A percentile compares a stretch with the other conserved stretches of the same genome.
These are phyloP conservation scores for Hysterium pulicare DNA, from an alignment of 2,329 filamentous ascomycete genomes.

Conservation along the genomic window DNA sequence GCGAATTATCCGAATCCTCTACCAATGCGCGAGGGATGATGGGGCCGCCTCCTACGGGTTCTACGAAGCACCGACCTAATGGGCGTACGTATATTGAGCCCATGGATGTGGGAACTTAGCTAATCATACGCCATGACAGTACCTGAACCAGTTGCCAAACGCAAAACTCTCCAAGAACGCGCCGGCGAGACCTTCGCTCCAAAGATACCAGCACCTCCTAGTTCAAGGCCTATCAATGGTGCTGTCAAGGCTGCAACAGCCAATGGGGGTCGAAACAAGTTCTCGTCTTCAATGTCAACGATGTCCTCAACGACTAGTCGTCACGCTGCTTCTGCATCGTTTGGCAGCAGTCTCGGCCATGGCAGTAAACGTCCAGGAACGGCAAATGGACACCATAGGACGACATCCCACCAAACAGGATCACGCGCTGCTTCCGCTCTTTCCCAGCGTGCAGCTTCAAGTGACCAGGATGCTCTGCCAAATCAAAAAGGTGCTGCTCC, in stretches of 20 bases:
- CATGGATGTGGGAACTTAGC: background rate
- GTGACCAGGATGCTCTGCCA: slow-evolving; percentile 39
- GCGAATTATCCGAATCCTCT: slow-evolving; percentile 50
- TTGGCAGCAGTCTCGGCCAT: slow-evolving; percentile 57
- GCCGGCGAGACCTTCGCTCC: slow-evolving; percentile 46
- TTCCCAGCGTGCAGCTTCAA: slow-evolving; percentile 30
- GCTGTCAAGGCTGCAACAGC: slow-evolving; percentile 48
- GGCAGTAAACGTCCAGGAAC: slow-evolving; percentile 50
- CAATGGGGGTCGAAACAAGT: slow-evolving; percentile 31
- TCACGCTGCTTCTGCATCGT: slow-evolving; percentile 46
- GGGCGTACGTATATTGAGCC: slow-evolving; percentile 39
- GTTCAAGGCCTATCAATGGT: slow-evolving; percentile 38
- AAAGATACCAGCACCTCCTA: slow-evolving; percentile 40
- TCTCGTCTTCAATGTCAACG: slow-evolving; percentile 39
- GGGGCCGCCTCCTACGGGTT: slow-evolving; percentile 42
- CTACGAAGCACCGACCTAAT: slow-evolving; percentile 51
- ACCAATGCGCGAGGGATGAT: slow-evolving; percentile 53
- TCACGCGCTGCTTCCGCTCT: slow-evolving; percentile 37
- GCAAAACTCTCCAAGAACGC: slow-evolving; percentile 50
- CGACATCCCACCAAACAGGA: slow-evolving; percentile 44
- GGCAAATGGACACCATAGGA: slow-evolving; percentile 50
- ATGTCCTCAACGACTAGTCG: slow-evolving; percentile 42
- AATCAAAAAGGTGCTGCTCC: slow-evolving; percentile 46
- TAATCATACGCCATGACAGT: slow-evolving; percentile 3
- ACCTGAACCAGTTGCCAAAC: slow-evolving; percentile 41